Conservation (phyloP, 371 early-diverging fungal species). For the Dinochytrium kinnereticum region DNA sequence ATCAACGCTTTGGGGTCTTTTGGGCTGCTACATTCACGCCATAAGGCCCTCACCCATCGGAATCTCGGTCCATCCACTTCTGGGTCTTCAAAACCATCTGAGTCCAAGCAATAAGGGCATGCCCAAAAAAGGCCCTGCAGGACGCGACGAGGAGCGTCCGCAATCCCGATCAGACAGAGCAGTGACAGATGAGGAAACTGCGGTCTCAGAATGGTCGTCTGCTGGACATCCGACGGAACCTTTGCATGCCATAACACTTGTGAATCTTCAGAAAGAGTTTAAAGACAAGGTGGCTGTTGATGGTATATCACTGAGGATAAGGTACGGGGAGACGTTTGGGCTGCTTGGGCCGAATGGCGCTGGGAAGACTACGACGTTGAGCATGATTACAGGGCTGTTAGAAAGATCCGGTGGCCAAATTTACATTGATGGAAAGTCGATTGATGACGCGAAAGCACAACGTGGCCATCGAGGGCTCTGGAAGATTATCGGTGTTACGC, state of each 20-base stretch:
- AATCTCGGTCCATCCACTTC: constrained; percentile 33
- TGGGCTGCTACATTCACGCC: constrained; percentile 41
- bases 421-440: constrained; percentile 22
- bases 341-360: constrained; percentile 61
- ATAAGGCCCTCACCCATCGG: constrained; percentile 33
- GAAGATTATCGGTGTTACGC: constrained; percentile 37
- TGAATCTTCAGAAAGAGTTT: constrained; percentile 32
- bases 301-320: constrained; percentile 68
- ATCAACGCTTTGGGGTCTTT: background rate
- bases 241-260: constrained; percentile 23
- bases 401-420: constrained; percentile 40
- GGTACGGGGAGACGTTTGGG: constrained; percentile 63
- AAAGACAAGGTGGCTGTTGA: constrained; percentile 65
- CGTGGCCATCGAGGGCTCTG: background rate
- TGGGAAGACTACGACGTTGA: constrained; percentile 67
- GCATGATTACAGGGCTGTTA: constrained; percentile 58
- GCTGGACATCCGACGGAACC: constrained; percentile 23
- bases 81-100: constrained; percentile 25
- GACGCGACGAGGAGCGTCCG: background rate
- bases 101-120: background rate
- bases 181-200: background rate
- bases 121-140: background rate
- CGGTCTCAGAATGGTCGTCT: background rate
- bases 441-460: background rate
- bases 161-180: background rate